Evolutionary conservation across 1,284 basidiomycete genomes (phyloP), one percentile per base, ranked within the genome.

Genomic region (Leccinum pachyderme): DNA sequence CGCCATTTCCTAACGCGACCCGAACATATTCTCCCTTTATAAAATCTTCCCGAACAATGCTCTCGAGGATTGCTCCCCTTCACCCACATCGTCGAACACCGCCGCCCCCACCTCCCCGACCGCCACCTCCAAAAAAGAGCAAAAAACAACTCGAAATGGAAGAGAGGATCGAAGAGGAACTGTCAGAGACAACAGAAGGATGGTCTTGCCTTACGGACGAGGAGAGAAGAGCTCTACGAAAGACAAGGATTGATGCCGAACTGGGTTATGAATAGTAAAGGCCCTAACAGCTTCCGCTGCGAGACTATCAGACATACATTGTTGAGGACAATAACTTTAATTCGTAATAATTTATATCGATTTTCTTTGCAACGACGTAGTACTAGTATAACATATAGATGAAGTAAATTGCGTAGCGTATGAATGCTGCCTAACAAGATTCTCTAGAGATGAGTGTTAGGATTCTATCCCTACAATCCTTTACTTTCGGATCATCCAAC

Each of bases 151-250:
- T 87, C 24, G 81, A 85, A 63, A 71, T 81, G 63, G 88, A 91
- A 71, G 87, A 90, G 70, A 80, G 77, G 63, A 89, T 89, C 80
- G 87, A 90, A 67, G 81, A 87, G 69, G 87, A 91, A 70, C 71
- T 91, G 52, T 75, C 86, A 41, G 89, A 91, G 57, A 82, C 75
- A 45, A 74, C 87, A 7, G 86, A 87, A 13, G 88, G 87, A 7
- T 91, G 88, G 89, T 80, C 80, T 51, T 79, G 78, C 44, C 73
- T 90, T 72, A 73, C 75, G 13, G 85, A 89, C 58, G 77, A 77
- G 50, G 86, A 89, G 67, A 78, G 87, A 63, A 82, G 76, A 57
- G 75, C 74, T 54, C 69, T 87, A 65, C 77, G 80, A 63, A 79
- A 77, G 60, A 77, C 76, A 18, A 89, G 89, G 72, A 74, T 81